These are phyloP conservation scores for Colletotrichum cereale DNA, from an alignment of 2,329 filamentous ascomycete species.

Conservation along the genomic window DNA sequence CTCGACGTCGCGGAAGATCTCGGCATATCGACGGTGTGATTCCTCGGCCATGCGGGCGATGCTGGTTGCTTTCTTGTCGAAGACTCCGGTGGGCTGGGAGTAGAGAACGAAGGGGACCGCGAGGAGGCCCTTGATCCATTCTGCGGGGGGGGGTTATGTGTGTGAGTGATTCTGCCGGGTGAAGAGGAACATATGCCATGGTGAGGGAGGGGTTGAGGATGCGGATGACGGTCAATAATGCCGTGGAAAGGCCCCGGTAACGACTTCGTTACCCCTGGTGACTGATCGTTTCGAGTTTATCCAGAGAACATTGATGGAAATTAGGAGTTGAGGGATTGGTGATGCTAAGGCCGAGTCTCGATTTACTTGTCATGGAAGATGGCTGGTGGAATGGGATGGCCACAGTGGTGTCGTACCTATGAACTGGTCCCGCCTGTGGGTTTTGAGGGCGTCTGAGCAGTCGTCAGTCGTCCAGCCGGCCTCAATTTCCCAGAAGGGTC, in stretches of 20 bases:
- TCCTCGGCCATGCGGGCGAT: conserved; percentile 81
- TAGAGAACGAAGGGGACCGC: conserved; percentile 97
- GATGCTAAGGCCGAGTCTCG: not conserved
- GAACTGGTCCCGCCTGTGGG: conserved; percentile 91
- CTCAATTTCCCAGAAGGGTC: not conserved
- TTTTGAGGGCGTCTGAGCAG: conserved; percentile 73
- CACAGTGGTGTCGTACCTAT: conserved; percentile 68
- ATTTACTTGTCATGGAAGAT: not conserved
- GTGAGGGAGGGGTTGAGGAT: not conserved
- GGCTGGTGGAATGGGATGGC: not conserved
- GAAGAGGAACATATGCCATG: not conserved
- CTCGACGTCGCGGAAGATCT: conserved; percentile 96
- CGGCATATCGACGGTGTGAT: conserved; percentile 89
- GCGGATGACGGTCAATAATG: conserved; percentile 15
- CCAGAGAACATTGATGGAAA: too few relatives aligned
- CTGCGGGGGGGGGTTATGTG: conserved; percentile 58
- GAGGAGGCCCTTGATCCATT: conserved; percentile 97
- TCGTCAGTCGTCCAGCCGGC: conserved; percentile 33
- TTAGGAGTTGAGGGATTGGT: not conserved
- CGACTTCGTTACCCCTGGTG: not conserved
- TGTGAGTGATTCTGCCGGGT: conserved; percentile 12
- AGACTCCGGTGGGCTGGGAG: conserved; percentile 91
- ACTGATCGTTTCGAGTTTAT: too few relatives aligned
- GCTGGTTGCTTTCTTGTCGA: conserved; percentile 75
- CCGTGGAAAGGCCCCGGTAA: conserved; percentile 1